phyloP scores from a whole-genome alignment of 345 rosid genomes.

The Erysimum cheiranthoides region DNA sequence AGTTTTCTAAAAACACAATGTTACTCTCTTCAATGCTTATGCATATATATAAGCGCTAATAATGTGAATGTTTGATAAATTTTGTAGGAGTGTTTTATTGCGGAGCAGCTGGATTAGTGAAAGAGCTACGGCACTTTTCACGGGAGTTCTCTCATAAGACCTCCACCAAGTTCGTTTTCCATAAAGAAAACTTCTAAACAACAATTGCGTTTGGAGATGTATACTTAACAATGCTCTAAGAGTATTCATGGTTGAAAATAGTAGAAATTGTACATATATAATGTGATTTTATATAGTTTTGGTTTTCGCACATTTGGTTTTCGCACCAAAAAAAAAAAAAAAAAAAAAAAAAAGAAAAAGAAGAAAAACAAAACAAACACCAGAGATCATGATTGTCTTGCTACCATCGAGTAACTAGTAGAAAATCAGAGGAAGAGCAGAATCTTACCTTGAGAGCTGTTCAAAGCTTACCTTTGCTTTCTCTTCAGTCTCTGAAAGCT shows the following conservation, averaged over 20 bases:
- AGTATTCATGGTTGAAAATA: slow-evolving; percentile 6
- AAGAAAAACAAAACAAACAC: background rate
- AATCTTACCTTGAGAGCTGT: slow-evolving; percentile 21
- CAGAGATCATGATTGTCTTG: slow-evolving; percentile 4
- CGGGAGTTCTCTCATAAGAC: slow-evolving; percentile 70
- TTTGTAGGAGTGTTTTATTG: slow-evolving; percentile 74
- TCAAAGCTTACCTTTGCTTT: slow-evolving; percentile 50
- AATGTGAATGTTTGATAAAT: slow-evolving; percentile 10
- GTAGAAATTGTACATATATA: slow-evolving; percentile 23
- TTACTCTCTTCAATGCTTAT: background rate
- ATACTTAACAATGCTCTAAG: slow-evolving; percentile 16
- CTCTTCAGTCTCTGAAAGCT: slow-evolving; percentile 72
- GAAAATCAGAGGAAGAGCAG: slow-evolving; percentile 19
- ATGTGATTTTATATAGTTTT: slow-evolving; percentile 27
- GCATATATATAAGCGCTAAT: background rate
- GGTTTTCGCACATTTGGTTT: slow-evolving; percentile 4
- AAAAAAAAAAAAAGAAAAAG: background rate
- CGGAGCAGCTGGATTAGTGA: slow-evolving; percentile 62
- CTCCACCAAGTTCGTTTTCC: slow-evolving; percentile 67
- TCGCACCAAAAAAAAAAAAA: background rate
- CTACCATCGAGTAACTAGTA: background rate
- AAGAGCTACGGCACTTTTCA: slow-evolving; percentile 61
- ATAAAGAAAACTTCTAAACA: slow-evolving; percentile 66
- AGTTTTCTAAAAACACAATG: slow-evolving; percentile 31
- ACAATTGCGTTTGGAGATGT: slow-evolving; percentile 20